Percentiles rank a stretch among this genome's conserved stretches.
These are phyloP conservation scores for Pseudonitzschia multiseries DNA, from an alignment of 108 stramenopile species.

Conservation along the genomic window DNA sequence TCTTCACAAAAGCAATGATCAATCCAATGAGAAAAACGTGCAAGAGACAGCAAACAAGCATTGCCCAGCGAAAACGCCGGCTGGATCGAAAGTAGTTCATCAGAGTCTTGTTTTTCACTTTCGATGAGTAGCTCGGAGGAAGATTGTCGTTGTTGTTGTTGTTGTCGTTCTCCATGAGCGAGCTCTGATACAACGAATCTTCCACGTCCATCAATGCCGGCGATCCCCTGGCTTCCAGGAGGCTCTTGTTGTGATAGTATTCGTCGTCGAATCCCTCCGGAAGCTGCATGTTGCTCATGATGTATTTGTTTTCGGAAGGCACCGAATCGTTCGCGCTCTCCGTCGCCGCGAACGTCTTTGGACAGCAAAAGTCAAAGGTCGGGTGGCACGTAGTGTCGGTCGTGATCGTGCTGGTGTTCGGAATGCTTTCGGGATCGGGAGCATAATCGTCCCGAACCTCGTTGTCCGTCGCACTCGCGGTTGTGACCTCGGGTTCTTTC, in stretches of 20 bases:
- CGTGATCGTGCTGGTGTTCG: too few species aligned
- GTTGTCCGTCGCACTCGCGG: too few species aligned
- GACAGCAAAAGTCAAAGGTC: conserved; percentile 16
- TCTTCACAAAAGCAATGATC: conserved; percentile 14
- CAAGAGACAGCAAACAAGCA: conserved; percentile 5
- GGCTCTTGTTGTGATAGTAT: background rate
- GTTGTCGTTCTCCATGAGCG: background rate
- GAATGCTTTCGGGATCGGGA: background rate
- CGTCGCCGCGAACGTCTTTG: background rate
- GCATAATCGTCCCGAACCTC: background rate
- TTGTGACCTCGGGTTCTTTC: too few species aligned
- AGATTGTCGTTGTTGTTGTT: background rate
- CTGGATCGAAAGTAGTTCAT: background rate
- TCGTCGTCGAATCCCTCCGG: conserved; percentile 19
- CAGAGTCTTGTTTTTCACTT: background rate
- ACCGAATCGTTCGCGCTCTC: background rate
- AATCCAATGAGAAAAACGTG: conserved; percentile 9
- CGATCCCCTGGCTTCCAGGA: background rate
- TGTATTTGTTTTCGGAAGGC: background rate
- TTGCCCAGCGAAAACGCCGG: conserved; percentile 6
- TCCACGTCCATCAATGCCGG: conserved; percentile 8
- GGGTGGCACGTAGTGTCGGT: background rate
- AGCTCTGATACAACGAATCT: conserved; percentile 1
- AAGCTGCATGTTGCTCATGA: conserved; percentile 14
- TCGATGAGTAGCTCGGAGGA: background rate